A percentile compares a stretch with the other conserved stretches of the same genome.
phyloP scores from a whole-genome alignment of 208 protist genomes.

The Crithidia fasciculata region DNA sequence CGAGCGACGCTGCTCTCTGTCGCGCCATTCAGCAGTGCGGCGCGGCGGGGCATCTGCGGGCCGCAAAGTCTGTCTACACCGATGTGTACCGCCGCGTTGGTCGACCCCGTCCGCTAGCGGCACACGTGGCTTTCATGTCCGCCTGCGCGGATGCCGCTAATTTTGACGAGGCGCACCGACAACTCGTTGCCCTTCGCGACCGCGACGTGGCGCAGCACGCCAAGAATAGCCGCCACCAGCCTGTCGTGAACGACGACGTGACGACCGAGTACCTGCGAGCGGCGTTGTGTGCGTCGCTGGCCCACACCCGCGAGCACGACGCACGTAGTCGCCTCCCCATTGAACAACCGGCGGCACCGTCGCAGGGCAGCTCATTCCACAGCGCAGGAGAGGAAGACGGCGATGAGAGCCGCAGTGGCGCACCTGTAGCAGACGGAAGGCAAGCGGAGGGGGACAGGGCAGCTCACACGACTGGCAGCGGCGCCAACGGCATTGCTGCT shows the following conservation, averaged over 20 bases:
- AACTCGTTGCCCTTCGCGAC: conserved; percentile 40
- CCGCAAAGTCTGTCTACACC: conserved; percentile 54
- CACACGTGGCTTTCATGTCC: conserved; percentile 69
- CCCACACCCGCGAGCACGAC: background rate
- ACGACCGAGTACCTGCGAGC: conserved; percentile 69
- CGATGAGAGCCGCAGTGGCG: background rate
- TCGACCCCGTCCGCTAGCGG: conserved; percentile 44
- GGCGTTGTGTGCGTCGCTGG: conserved; percentile 40
- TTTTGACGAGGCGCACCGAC: conserved; percentile 51
- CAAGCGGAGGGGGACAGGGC: too few species aligned
- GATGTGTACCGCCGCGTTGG: conserved; percentile 48
- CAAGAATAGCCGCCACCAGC: conserved; percentile 37
- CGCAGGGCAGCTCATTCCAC: background rate
- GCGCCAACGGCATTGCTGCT: background rate
- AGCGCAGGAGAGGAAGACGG: background rate
- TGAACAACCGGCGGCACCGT: background rate
- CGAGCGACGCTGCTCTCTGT: conserved; percentile 50
- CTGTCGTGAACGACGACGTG: conserved; percentile 65
- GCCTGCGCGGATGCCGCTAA: conserved; percentile 58
- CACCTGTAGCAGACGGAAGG: background rate
- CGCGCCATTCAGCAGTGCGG: conserved; percentile 67
- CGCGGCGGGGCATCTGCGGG: conserved; percentile 38
- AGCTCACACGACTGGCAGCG: too few species aligned
- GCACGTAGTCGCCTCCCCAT: background rate
- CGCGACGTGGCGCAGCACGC: conserved; percentile 36